Evolutionary conservation across 2,329 filamentous ascomycete genomes (phyloP).

Genomic region (Penicillium digitatum): DNA sequence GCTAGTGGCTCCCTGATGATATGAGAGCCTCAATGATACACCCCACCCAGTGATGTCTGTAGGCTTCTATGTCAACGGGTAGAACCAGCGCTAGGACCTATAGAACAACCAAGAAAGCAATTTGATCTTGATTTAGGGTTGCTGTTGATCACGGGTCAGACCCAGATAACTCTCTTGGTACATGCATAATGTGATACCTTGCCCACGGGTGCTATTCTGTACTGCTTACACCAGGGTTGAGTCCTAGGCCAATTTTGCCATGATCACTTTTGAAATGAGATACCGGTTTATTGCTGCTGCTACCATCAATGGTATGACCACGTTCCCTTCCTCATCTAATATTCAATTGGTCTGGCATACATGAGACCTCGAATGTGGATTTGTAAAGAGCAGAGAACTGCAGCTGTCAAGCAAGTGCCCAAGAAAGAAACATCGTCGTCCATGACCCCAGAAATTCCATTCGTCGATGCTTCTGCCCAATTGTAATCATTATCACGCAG

Average conservation of each 20-base stretch:
- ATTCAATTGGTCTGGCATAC: neutral
- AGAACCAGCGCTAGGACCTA: neutral
- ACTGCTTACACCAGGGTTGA: neutral
- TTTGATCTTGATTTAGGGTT: neutral
- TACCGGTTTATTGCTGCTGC: too few relatives aligned
- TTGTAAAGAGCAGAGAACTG: neutral
- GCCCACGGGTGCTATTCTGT: neutral
- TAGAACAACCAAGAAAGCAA: neutral
- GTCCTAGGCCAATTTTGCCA: neutral
- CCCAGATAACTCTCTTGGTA: neutral
- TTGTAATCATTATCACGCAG: slow-evolving; percentile 23
- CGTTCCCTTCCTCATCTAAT: too few relatives aligned
- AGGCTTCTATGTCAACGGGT: too few relatives aligned
- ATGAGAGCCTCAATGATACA: neutral
- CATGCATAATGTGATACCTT: neutral
- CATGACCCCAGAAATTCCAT: neutral
- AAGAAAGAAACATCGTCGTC: neutral
- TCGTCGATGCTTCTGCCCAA: neutral
- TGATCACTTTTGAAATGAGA: neutral
- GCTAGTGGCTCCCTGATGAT: neutral
- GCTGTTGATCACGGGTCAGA: neutral
- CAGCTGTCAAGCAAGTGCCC: neutral
- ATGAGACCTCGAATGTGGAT: neutral
- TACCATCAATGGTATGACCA: neutral
- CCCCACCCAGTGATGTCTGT: neutral